These are phyloP conservation scores for Helianthus tuberosus DNA, from an alignment of 129 eudicot genomes.

Conservation along the genomic window DNA sequence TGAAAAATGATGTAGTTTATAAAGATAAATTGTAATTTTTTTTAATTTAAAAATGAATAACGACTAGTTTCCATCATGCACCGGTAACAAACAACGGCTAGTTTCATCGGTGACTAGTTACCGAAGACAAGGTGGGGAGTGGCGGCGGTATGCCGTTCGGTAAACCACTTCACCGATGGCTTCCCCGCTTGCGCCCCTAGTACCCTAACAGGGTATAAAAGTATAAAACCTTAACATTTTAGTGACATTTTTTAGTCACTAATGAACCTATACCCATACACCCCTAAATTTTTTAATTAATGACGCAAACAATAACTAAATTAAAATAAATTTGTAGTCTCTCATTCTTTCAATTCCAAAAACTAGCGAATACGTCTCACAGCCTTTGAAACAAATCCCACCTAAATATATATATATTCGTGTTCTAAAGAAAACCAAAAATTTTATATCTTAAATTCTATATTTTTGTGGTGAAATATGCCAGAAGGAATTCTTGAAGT, in stretches of 20 bases:
- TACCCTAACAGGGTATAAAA: too few species aligned
- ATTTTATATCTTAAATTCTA: not conserved
- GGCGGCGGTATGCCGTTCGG: too few species aligned
- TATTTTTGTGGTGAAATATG: conserved; percentile 33
- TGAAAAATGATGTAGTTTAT: too few species aligned
- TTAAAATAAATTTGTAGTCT: not conserved
- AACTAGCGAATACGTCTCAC: conserved; percentile 34
- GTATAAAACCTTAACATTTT: not conserved
- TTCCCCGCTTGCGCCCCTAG: too few species aligned
- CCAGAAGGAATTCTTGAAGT: conserved; percentile 82
- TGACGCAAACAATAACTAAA: not conserved
- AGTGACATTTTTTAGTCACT: not conserved
- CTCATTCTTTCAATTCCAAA: conserved; percentile 21
- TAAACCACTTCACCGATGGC: too few species aligned
- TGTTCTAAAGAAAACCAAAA: not conserved
- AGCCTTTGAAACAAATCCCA: conserved; percentile 23
- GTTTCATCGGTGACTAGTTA: too few species aligned
- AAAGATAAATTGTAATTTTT: too few species aligned
- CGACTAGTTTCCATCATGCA: too few species aligned
- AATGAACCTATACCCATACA: not conserved
- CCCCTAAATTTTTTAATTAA: not conserved
- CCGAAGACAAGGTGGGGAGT: too few species aligned
- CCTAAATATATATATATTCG: conserved; percentile 16
- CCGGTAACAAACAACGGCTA: too few species aligned
- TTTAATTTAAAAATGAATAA: too few species aligned